These are phyloP conservation scores for Eucalyptus melliodora DNA, from an alignment of 345 rosid genomes.

Conservation along the genomic window DNA sequence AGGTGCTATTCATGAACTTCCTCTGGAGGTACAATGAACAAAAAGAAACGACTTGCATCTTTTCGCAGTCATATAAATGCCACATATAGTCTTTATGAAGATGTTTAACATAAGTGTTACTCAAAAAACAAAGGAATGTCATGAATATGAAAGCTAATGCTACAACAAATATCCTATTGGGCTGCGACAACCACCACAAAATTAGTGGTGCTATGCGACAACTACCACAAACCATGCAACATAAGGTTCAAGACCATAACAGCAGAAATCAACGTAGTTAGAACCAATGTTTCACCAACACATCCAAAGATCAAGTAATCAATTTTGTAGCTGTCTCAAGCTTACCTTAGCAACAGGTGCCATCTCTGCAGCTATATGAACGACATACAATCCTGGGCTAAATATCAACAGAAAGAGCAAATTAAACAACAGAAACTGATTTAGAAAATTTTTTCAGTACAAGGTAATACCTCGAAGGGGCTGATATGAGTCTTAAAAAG, in stretches of 20 bases:
- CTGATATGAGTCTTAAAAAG: slow-evolving; percentile 49
- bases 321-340: neutral
- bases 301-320: neutral
- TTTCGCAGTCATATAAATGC: neutral
- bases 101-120: neutral
- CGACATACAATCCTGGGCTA: slow-evolving; percentile 78
- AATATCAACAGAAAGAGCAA: slow-evolving; percentile 24
- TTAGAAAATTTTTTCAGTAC: neutral
- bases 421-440: slow-evolving; percentile 3
- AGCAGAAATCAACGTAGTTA: neutral
- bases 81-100: neutral
- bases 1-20: neutral
- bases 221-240: neutral
- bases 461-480: slow-evolving; percentile 45
- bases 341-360: slow-evolving; percentile 99
- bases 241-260: neutral
- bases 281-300: neutral
- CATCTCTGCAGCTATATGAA: slow-evolving; percentile 96
- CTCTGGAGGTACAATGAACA: neutral
- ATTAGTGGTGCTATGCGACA: neutral
- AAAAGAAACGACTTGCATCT: neutral
- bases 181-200: neutral
- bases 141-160: neutral
- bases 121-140: neutral
- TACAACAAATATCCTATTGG: neutral